Conservation (phyloP, 1,284 basidiomycete genomes). For the Rhodotorula glutinis region DNA sequence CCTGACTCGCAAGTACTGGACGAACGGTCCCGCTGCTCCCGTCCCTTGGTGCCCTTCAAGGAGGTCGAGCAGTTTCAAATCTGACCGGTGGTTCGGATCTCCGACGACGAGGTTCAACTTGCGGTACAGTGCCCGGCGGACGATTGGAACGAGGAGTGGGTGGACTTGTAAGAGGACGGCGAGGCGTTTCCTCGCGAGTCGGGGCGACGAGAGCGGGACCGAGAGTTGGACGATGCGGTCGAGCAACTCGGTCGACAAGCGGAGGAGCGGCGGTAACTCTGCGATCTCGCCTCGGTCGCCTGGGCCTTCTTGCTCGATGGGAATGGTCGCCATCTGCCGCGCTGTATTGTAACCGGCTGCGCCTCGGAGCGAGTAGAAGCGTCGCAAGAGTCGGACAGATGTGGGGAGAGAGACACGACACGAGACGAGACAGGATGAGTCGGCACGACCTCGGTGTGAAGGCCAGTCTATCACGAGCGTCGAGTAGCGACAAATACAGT, state of each 20-base stretch:
- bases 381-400: no score
- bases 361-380: no score
- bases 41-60: neutral
- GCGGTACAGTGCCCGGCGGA: conserved; percentile 13
- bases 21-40: neutral
- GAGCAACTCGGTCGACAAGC: conserved; percentile 22
- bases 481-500: no score
- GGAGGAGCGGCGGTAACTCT: conserved; percentile 5
- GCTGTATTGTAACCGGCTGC: no score
- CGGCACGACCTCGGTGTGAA: no score
- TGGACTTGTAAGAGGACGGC: conserved; percentile 5
- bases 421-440: no score
- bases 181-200: neutral
- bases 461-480: no score
- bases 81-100: neutral
- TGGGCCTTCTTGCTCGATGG: no score
- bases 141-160: conserved; percentile 4
- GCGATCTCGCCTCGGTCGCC: neutral
- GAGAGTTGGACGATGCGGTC: conserved; percentile 15
- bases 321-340: no score
- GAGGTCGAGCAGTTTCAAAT: neutral
- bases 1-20: conserved; percentile 12
- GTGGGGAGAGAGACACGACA: no score
- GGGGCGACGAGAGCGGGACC: neutral
- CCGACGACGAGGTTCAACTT: conserved; percentile 13